Conservation (phyloP, 768 basidiomycete genomes). For the Tremella mesenterica region DNA sequence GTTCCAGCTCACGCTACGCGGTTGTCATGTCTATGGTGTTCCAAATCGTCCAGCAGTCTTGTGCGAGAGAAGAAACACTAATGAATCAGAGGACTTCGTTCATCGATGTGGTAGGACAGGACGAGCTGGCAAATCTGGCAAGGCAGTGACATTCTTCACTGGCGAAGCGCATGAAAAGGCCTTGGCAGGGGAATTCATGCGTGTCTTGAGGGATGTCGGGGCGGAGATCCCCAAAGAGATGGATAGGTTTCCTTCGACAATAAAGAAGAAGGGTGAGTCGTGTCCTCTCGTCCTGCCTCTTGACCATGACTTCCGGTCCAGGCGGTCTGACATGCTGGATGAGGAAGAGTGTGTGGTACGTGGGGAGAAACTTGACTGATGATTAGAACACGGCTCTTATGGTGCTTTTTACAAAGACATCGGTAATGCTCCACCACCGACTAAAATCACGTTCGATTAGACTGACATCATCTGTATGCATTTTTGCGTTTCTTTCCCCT, state of each 20-base stretch:
- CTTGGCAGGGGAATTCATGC: slow-evolving; percentile 85
- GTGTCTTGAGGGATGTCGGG: slow-evolving; percentile 78
- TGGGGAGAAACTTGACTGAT: background rate
- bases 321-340: background rate
- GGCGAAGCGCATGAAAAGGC: slow-evolving; percentile 76
- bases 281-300: too few species aligned
- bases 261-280: slow-evolving; percentile 70
- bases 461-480: background rate
- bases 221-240: slow-evolving; percentile 59
- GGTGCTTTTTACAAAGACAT: slow-evolving; percentile 53
- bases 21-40: too few species aligned
- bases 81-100: slow-evolving; percentile 36
- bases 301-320: background rate
- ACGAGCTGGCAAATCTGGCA: slow-evolving; percentile 79
- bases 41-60: background rate
- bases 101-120: slow-evolving; percentile 52
- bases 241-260: slow-evolving; percentile 85
- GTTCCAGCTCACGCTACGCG: too few species aligned
- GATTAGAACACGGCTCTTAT: slow-evolving; percentile 65
- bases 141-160: slow-evolving; percentile 94
- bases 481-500: too few species aligned
- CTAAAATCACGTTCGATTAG: slow-evolving; percentile 50
- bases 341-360: background rate
- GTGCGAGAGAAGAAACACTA: background rate
- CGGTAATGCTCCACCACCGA: slow-evolving; percentile 45